Conservation (phyloP, 768 basidiomycete species). For the Tulasnella sp. region DNA sequence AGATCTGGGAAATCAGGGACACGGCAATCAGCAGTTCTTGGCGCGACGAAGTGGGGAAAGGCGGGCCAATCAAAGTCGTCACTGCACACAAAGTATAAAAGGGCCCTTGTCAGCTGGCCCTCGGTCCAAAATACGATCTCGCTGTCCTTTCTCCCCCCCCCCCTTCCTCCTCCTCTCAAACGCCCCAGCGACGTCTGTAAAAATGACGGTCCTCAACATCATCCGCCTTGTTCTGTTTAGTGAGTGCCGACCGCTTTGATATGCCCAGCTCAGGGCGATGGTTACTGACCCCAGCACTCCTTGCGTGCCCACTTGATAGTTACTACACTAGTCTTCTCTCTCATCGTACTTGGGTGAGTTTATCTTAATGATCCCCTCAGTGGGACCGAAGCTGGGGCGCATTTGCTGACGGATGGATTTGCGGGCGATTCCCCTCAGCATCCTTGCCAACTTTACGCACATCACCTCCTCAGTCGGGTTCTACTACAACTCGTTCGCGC, state of each 20-base stretch:
- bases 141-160: background rate
- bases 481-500: conserved; percentile 13
- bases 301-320: background rate
- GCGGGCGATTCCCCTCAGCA: background rate
- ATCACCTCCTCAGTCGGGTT: background rate
- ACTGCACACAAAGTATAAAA: background rate
- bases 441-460: background rate
- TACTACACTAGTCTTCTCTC: background rate
- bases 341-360: background rate
- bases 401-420: background rate
- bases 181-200: background rate
- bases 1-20: background rate
- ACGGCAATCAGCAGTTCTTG: background rate
- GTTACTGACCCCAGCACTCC: background rate
- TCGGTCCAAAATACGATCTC: background rate
- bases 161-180: background rate
- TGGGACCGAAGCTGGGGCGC: too few species aligned
- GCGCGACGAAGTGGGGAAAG: background rate
- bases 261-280: background rate
- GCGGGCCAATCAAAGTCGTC: background rate
- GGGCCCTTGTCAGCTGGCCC: background rate
- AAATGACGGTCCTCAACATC: background rate
- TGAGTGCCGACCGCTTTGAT: background rate
- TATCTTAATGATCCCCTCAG: background rate
- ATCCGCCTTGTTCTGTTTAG: background rate